Evolutionary conservation across 441 rosid species (phyloP).

Genomic region (Heliophila coronopifolia): DNA sequence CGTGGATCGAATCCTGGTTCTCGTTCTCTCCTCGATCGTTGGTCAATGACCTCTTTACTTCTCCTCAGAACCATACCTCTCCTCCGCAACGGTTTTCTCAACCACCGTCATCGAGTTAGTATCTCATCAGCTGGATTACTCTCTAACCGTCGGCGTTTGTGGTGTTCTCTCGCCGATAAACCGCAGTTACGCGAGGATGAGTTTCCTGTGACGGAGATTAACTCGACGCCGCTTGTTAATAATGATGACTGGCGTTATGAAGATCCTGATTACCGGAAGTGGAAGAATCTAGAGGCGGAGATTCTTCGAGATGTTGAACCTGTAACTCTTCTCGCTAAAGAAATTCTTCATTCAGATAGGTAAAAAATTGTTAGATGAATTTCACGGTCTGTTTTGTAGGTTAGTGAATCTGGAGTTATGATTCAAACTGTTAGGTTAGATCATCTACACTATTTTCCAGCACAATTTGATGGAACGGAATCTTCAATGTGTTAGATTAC

Average conservation of each 20-base stretch:
- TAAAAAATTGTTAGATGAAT: conserved; percentile 11
- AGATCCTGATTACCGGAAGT: conserved; percentile 58
- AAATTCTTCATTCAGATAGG: conserved; percentile 73
- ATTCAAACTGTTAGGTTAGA: not conserved
- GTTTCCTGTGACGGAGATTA: conserved; percentile 27
- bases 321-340: conserved; percentile 43
- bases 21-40: not conserved
- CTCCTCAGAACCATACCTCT: conserved; percentile 30
- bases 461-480: not conserved
- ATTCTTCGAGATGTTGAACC: conserved; percentile 57
- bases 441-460: not conserved
- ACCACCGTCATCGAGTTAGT: conserved; percentile 29
- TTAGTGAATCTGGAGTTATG: not conserved
- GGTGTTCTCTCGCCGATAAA: conserved; percentile 36
- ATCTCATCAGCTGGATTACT: conserved; percentile 21
- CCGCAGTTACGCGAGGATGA: conserved; percentile 35
- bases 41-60: conserved; percentile 27
- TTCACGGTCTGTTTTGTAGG: not conserved
- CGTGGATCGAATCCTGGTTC: not conserved
- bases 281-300: conserved; percentile 70
- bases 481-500: not conserved
- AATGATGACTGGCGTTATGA: conserved; percentile 34
- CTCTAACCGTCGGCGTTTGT: conserved; percentile 28
- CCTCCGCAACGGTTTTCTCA: conserved; percentile 26
- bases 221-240: conserved; percentile 26